Base-by-base conservation (phyloP, 192 early-diverging fungal species). In the Coemansia sp. region DNA sequence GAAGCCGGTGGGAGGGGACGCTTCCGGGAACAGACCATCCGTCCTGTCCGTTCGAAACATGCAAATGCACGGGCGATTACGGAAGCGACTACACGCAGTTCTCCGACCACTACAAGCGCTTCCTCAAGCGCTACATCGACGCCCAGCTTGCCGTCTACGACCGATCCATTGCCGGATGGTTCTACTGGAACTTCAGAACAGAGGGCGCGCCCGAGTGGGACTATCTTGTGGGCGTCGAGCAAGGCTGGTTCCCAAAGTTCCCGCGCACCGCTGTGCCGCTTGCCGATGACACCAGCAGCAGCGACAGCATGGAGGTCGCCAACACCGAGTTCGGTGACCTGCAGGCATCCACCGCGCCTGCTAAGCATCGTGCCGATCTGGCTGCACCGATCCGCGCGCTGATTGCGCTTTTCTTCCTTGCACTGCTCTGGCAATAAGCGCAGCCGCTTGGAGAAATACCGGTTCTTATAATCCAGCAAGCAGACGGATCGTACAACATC, bases 151-250 rank as follows among this genome's bases (percentile, higher is more conserved):
- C 83, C 26, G 71, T 89, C 0, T 92, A 86, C 69, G 88, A 90
- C 59, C 42, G 60, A 18, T 72, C 77, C 23, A 69, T 85, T 4
- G 65, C 77, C 32, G 90, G 89, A 0, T 91, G 90, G 89, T 88
- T 88, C 64, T 90, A 81, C 50, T 91, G 90, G 90, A 90, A 87
- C 71, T 91, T 89, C 70, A 88, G 87, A 54, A 88, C 90, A 1
- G 89, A 91, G 47, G 58, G 78, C 32, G 87, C 88, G 23, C 90
- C 90, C n/a, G 85, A 88, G 57, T 91, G 90, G 90, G 85, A 89
- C 32, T 91, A 89, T 56, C 70, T 90, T 21, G 71, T 88, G 41
- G 90, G 88, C 16, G 86, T 87, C 5, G 78, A 88, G 47, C 75
- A 88, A 62, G 89, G 88, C 12, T 91, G 88, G 87, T 82, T 89